These are phyloP conservation scores for Eremomyces bilateralis DNA, from an alignment of 495 filamentous ascomycete genomes.

Conservation along the genomic window DNA sequence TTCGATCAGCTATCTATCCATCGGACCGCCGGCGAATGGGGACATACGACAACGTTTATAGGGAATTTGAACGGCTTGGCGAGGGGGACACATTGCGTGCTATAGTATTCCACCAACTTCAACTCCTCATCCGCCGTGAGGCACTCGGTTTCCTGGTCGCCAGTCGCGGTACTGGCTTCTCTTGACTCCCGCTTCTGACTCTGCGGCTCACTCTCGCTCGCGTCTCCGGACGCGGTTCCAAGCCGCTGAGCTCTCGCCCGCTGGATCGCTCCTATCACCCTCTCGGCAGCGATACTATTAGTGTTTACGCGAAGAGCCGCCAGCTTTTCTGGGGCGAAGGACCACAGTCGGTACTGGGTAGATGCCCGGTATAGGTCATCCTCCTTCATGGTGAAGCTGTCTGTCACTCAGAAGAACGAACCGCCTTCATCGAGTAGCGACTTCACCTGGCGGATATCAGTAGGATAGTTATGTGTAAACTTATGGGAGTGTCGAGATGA, in stretches of 20 bases:
- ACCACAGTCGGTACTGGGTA: conserved; percentile 81
- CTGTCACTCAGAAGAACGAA: no score
- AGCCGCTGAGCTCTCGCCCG: conserved; percentile 19
- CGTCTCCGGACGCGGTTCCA: conserved; percentile 18
- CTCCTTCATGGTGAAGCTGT: conserved; percentile 38
- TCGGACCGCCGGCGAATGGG: neutral
- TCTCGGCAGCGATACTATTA: conserved; percentile 47
- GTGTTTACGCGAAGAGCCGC: conserved; percentile 47
- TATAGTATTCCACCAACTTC: conserved; percentile 60
- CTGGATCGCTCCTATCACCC: conserved; percentile 42
- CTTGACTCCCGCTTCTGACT: conserved; percentile 4
- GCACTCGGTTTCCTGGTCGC: conserved; percentile 42
- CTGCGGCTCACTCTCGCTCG: conserved; percentile 7
- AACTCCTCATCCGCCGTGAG: conserved; percentile 62
- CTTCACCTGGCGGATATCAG: no score
- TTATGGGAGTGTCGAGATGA: no score
- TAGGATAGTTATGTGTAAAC: no score
- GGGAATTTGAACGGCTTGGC: conserved; percentile 50
- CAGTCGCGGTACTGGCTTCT: conserved; percentile 3
- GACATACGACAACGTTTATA: conserved; percentile 49
- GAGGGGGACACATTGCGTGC: conserved; percentile 36
- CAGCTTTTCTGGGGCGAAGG: conserved; percentile 60
- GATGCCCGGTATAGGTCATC: conserved; percentile 82
- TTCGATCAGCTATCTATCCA: neutral
- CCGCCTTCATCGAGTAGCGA: no score